A percentile compares a stretch with the other conserved stretches of the same genome.
phyloP scores from a whole-genome alignment of 129 eudicot genomes.

The Arctium lappa region DNA sequence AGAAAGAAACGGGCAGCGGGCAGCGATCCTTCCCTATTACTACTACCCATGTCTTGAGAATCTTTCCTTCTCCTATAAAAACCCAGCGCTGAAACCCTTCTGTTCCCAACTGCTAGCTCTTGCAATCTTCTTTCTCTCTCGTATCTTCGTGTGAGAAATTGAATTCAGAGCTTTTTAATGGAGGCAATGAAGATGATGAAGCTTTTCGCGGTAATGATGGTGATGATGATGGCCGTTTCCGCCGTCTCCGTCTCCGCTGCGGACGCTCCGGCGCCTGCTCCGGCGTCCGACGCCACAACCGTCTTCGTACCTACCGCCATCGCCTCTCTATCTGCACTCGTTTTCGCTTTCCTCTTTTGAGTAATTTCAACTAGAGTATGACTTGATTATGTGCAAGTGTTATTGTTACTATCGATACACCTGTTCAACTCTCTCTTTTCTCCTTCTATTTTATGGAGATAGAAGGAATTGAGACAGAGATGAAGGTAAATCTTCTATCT shows the following conservation, averaged over 20 bases:
- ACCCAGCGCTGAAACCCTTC: not conserved
- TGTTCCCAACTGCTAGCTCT: conserved; percentile 5
- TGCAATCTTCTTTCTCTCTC: not conserved
- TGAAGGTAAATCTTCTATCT: conserved; percentile 13
- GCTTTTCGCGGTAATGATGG: conserved; percentile 9
- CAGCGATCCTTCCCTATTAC: conserved; percentile 3
- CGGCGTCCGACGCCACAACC: conserved; percentile 23
- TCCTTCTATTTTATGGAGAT: not conserved
- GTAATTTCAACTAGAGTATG: not conserved
- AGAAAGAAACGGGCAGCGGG: conserved; percentile 7
- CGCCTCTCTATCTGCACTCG: conserved; percentile 23
- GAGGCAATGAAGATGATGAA: conserved; percentile 25
- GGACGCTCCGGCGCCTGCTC: conserved; percentile 33
- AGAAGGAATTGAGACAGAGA: not conserved
- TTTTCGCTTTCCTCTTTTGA: conserved; percentile 27
- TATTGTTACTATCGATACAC: not conserved
- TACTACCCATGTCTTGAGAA: not conserved
- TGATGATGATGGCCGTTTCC: conserved; percentile 12
- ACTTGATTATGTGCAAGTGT: conserved; percentile 1
- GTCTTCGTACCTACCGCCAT: not conserved
- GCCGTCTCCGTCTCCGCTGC: conserved; percentile 34
- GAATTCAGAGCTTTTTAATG: not conserved
- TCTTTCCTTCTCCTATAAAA: conserved; percentile 15
- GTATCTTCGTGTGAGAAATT: not conserved
- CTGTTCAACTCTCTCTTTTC: not conserved